Evolutionary conservation across 2,329 filamentous ascomycete genomes (phyloP).

Genomic region (Pseudocercospora eumusae): DNA sequence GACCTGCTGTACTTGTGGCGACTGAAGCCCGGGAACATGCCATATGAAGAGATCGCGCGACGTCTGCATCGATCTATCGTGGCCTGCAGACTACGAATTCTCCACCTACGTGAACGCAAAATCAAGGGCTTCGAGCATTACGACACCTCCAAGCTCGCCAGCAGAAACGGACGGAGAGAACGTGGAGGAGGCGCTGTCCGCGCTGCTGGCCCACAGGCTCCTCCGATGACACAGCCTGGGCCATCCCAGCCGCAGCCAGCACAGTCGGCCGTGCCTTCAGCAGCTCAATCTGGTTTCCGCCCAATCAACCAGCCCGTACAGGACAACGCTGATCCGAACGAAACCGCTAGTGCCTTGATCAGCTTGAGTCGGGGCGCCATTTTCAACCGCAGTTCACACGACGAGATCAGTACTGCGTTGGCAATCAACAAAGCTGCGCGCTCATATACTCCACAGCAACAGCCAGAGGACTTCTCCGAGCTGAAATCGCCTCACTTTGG

Average conservation of each 20-base stretch:
- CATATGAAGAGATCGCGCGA: background rate
- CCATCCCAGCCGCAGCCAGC: background rate
- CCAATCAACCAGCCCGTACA: background rate
- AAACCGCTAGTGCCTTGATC: background rate
- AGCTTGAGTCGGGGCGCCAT: background rate
- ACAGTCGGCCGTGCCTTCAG: background rate
- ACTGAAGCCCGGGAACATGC: background rate
- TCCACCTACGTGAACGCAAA: background rate
- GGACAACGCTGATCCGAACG: background rate
- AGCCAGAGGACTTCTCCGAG: background rate
- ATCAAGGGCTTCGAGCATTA: background rate
- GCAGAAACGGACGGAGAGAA: background rate
- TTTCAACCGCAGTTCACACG: background rate
- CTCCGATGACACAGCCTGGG: background rate
- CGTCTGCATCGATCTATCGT: background rate
- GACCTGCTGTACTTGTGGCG: background rate
- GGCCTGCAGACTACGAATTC: constrained; percentile 8
- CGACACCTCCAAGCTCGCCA: background rate
- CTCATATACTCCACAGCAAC: background rate
- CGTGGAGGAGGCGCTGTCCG: background rate
- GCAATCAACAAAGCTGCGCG: background rate
- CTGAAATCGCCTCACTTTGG: background rate
- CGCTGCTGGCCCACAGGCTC: background rate
- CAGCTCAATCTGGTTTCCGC: background rate
- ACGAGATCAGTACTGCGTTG: background rate